Evolutionary conservation across 2,329 filamentous ascomycete genomes (phyloP).

Genomic region (Ophiocordyceps camponoti-floridani): DNA sequence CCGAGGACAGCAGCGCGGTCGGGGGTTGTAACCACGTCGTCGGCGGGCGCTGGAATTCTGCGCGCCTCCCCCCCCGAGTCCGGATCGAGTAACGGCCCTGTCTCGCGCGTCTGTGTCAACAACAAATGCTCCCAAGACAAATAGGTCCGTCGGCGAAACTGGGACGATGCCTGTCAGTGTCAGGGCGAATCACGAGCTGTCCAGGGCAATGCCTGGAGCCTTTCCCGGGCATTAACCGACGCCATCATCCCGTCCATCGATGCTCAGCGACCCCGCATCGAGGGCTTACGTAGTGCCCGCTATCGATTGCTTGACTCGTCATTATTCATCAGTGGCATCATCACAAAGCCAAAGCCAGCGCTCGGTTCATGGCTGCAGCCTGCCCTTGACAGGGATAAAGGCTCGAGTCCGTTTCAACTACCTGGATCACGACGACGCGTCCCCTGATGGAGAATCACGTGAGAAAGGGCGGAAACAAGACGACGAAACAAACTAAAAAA

Average conservation of each 20-base stretch:
- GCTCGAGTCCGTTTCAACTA: too few relatives aligned
- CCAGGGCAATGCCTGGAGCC: slow-evolving; percentile 1
- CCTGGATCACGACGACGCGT: too few relatives aligned
- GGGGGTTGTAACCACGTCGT: background rate
- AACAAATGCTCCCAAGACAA: background rate
- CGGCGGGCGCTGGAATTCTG: background rate
- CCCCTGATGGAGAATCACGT: too few relatives aligned
- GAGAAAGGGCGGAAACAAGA: too few relatives aligned
- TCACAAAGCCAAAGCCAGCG: too few relatives aligned
- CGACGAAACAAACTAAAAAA: background rate
- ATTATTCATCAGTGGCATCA: too few relatives aligned
- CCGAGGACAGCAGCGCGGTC: too few relatives aligned
- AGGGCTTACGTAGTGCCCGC: too few relatives aligned
- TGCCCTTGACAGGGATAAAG: background rate
- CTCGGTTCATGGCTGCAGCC: too few relatives aligned
- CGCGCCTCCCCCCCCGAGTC: background rate
- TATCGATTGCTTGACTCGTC: background rate
- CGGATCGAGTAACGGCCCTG: background rate
- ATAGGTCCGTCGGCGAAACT: background rate
- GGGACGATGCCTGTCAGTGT: background rate
- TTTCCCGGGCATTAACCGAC: background rate
- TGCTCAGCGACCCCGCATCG: background rate
- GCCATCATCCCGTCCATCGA: too few relatives aligned
- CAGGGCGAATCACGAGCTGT: background rate
- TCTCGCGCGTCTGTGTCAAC: background rate